Percentiles rank a stretch among this genome's conserved stretches.
Conservation (phyloP, 2,329 filamentous ascomycete species). For the Exophiala spinifera region DNA sequence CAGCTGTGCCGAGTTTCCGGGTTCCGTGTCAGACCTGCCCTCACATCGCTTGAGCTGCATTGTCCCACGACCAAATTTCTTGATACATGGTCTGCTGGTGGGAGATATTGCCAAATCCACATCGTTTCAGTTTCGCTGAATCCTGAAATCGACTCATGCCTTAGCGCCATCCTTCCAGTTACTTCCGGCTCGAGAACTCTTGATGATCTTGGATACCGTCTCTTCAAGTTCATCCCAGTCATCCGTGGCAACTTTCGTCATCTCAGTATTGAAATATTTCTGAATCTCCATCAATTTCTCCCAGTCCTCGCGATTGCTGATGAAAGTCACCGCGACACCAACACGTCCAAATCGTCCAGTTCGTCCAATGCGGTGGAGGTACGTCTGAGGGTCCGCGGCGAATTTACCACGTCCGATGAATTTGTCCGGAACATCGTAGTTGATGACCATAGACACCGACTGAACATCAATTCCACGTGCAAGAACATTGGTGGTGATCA, state of each 20-base stretch:
- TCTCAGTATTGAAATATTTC: constrained; percentile 72
- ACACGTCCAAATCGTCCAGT: constrained; percentile 96
- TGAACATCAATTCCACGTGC: constrained; percentile 92
- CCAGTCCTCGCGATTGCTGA: constrained; percentile 82
- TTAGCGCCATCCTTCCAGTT: constrained; percentile 34
- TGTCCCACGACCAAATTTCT: neutral
- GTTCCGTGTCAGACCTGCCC: neutral
- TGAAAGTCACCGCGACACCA: constrained; percentile 91
- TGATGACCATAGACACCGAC: constrained; percentile 95
- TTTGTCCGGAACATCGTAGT: constrained; percentile 66
- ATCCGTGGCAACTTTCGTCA: constrained; percentile 74
- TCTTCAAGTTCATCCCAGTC: constrained; percentile 92
- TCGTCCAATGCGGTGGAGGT: constrained; percentile 94
- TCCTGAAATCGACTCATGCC: constrained; percentile 1
- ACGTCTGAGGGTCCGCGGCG: constrained; percentile 84
- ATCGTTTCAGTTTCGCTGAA: neutral
- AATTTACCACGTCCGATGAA: constrained; percentile 28
- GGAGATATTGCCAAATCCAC: neutral
- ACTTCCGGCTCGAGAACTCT: constrained; percentile 48
- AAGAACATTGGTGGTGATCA: constrained; percentile 96
- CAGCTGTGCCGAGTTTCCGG: neutral
- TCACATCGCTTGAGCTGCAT: neutral
- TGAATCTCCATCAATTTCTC: constrained; percentile 76
- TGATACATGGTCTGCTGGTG: too few relatives aligned
- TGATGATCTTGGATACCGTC: constrained; percentile 76